phyloP scores from a whole-genome alignment of 768 basidiomycete genomes.

The Rhodotorula graminis region DNA sequence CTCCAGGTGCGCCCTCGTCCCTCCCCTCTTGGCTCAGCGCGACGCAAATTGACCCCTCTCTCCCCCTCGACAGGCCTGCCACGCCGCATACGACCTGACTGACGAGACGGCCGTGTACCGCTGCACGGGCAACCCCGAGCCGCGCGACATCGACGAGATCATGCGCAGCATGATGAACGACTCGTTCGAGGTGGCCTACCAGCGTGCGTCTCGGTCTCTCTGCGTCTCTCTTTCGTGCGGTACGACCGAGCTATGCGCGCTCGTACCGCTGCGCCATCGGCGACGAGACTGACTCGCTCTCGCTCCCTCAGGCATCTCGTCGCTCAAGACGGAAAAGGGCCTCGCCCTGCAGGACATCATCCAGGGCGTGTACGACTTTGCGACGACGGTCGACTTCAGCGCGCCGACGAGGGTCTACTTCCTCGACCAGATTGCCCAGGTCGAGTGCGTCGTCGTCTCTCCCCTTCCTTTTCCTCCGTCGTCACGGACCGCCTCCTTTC shows the following conservation, averaged over 20 bases:
- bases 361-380: conserved; percentile 81
- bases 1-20: conserved; percentile 56
- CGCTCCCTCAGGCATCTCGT: conserved; percentile 63
- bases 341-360: conserved; percentile 92
- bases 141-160: conserved; percentile 84
- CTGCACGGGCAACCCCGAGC: conserved; percentile 95
- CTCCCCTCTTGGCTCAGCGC: neutral
- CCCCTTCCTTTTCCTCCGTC: neutral
- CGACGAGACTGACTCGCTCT: neutral
- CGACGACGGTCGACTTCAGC: conserved; percentile 79
- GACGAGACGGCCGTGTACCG: conserved; percentile 91
- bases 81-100: conserved; percentile 84
- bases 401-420: conserved; percentile 82
- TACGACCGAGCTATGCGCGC: neutral
- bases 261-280: too few species aligned
- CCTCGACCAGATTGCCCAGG: conserved; percentile 87
- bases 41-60: neutral
- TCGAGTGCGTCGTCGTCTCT: conserved; percentile 61
- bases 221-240: too few species aligned
- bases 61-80: conserved; percentile 61
- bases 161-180: conserved; percentile 93
- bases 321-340: conserved; percentile 83
- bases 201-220: conserved; percentile 42
- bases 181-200: conserved; percentile 85
- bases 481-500: neutral